These are phyloP conservation scores for Pythium phragmiticola DNA, from an alignment of 352 stramenopile genomes.

Conservation along the genomic window DNA sequence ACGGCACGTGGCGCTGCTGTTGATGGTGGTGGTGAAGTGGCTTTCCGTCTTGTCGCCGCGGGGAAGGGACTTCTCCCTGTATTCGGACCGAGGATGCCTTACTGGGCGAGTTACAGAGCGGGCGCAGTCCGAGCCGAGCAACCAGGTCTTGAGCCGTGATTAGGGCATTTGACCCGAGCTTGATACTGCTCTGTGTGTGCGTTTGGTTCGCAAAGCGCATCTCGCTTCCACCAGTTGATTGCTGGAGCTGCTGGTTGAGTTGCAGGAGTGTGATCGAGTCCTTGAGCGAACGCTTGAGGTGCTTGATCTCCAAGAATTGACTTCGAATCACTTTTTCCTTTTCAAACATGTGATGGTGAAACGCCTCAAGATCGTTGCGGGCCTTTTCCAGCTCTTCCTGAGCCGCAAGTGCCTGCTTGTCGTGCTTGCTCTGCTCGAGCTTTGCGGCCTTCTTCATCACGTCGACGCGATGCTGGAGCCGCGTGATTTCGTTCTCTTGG, in stretches of 20 bases:
- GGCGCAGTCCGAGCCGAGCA: slow-evolving; percentile 6
- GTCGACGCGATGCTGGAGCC: slow-evolving; percentile 54
- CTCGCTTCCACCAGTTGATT: slow-evolving; percentile 35
- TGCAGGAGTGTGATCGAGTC: slow-evolving; percentile 50
- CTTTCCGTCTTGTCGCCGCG: background rate
- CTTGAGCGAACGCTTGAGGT: slow-evolving; percentile 64
- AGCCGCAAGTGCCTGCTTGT: slow-evolving; percentile 39
- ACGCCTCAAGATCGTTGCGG: slow-evolving; percentile 42
- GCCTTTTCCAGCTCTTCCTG: slow-evolving; percentile 50
- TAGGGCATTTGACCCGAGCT: background rate
- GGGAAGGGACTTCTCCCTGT: background rate
- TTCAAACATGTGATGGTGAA: slow-evolving; percentile 45
- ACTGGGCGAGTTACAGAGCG: slow-evolving; percentile 8
- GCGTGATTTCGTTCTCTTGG: slow-evolving; percentile 65
- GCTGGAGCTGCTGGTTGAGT: slow-evolving; percentile 55
- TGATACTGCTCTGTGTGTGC: background rate
- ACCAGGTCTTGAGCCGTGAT: slow-evolving; percentile 10
- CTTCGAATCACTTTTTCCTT: slow-evolving; percentile 63
- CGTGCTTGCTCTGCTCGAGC: slow-evolving; percentile 48
- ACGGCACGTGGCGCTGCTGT: background rate
- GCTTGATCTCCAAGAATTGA: slow-evolving; percentile 73
- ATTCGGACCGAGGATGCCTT: slow-evolving; percentile 12
- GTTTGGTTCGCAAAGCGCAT: slow-evolving; percentile 30
- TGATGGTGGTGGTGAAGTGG: background rate
- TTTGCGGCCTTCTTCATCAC: slow-evolving; percentile 65